A percentile compares a stretch with the other conserved stretches of the same genome.
Evolutionary conservation across 2,329 filamentous ascomycete species (phyloP).

Genomic region (Septoria petroselini): DNA sequence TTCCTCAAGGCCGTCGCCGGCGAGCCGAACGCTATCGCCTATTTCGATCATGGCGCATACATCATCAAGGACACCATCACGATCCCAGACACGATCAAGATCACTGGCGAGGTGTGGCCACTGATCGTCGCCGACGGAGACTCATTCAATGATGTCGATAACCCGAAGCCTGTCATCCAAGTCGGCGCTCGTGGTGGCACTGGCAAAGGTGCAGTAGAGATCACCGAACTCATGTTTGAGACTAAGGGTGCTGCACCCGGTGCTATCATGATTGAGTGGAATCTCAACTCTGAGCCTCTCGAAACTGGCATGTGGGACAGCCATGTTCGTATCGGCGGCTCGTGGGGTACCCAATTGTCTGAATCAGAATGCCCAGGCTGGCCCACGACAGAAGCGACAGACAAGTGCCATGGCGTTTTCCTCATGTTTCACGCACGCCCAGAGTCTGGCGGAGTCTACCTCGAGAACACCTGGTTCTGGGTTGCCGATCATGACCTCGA

Average conservation of each 20-base stretch:
- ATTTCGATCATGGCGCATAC: slow-evolving; percentile 64
- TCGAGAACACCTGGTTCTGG: slow-evolving; percentile 57
- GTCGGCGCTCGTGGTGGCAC: slow-evolving; percentile 65
- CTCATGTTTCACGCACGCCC: slow-evolving; percentile 49
- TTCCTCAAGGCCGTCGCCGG: slow-evolving; percentile 65
- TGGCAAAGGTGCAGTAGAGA: slow-evolving; percentile 77
- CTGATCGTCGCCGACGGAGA: slow-evolving; percentile 77
- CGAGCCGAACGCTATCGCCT: slow-evolving; percentile 55
- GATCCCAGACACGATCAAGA: slow-evolving; percentile 63
- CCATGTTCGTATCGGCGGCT: slow-evolving; percentile 90
- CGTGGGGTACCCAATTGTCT: slow-evolving; percentile 72
- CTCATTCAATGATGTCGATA: slow-evolving; percentile 69
- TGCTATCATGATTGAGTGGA: slow-evolving; percentile 90
- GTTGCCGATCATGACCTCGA: slow-evolving; percentile 55
- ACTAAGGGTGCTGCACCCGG: slow-evolving; percentile 80
- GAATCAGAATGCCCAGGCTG: slow-evolving; percentile 68
- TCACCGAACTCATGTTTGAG: slow-evolving; percentile 81
- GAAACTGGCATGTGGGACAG: slow-evolving; percentile 86
- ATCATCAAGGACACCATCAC: slow-evolving; percentile 59
- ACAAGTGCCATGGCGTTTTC: slow-evolving; percentile 53
- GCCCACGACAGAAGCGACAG: slow-evolving; percentile 71
- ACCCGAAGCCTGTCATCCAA: slow-evolving; percentile 81
- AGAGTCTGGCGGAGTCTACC: slow-evolving; percentile 64
- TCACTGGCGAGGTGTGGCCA: slow-evolving; percentile 89
- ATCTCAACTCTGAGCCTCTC: slow-evolving; percentile 67